Evolutionary conservation across 1,284 basidiomycete genomes (phyloP).

Genomic region (Sanghuangporus baumii): DNA sequence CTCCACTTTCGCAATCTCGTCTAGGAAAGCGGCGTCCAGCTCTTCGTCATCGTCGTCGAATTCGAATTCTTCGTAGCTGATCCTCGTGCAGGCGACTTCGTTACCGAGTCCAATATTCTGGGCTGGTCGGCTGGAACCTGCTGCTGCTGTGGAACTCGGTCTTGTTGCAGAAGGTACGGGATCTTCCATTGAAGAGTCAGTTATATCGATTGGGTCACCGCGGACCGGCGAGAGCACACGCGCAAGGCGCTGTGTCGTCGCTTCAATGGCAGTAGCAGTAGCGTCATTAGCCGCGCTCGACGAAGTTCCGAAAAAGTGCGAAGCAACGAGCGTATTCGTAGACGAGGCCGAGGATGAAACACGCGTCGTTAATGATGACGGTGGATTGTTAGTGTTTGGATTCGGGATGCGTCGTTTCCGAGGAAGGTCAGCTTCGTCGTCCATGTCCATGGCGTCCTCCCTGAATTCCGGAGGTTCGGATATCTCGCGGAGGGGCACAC

Average conservation of each 20-base stretch:
- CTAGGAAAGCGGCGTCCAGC: slow-evolving; percentile 33
- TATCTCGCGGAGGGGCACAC: slow-evolving; percentile 25
- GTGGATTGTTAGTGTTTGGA: not conserved
- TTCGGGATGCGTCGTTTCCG: slow-evolving; percentile 4
- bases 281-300: not conserved
- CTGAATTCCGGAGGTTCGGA: slow-evolving; percentile 21
- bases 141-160: not conserved
- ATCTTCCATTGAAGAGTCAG: slow-evolving; percentile 15
- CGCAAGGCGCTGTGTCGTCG: slow-evolving; percentile 1
- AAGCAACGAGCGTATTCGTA: slow-evolving; percentile 13
- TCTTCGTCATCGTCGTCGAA: slow-evolving; percentile 26
- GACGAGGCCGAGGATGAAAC: not conserved
- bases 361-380: not conserved
- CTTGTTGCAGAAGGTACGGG: slow-evolving; percentile 23
- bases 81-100: slow-evolving; percentile 21
- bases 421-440: slow-evolving; percentile 17
- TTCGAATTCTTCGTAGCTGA: slow-evolving; percentile 25
- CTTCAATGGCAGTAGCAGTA: not conserved
- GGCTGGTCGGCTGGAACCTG: no score
- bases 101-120: not conserved
- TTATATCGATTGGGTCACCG: slow-evolving; percentile 14
- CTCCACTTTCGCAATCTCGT: slow-evolving; percentile 28
- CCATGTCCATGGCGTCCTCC: slow-evolving; percentile 21
- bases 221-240: slow-evolving; percentile 16
- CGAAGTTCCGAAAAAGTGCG: slow-evolving; percentile 12